These are phyloP conservation scores for Saccharomyces hybrid DNA, from an alignment of 1,139 yeast genomes.

Conservation along the genomic window DNA sequence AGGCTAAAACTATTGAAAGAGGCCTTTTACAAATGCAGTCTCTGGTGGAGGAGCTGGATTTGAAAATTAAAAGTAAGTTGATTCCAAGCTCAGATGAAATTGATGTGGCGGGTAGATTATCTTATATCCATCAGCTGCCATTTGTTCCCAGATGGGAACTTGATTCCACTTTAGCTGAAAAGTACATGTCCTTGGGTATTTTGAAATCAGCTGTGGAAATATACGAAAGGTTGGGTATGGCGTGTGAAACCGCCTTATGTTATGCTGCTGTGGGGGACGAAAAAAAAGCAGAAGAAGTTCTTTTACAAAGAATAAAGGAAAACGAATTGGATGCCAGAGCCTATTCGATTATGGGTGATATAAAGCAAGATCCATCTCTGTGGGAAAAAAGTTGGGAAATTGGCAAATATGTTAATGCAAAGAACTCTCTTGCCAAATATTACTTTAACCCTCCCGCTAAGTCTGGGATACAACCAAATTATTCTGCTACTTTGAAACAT, in stretches of 20 bases:
- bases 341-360: conserved; percentile 77
- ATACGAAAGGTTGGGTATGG: conserved; percentile 69
- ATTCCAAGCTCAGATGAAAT: conserved; percentile 47
- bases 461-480: conserved; percentile 47
- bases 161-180: conserved; percentile 79
- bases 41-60: conserved; percentile 81
- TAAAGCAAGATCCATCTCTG: conserved; percentile 62
- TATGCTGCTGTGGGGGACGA: conserved; percentile 81
- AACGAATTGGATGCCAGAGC: conserved; percentile 80
- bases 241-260: conserved; percentile 84
- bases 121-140: conserved; percentile 68
- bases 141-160: conserved; percentile 80
- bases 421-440: conserved; percentile 70
- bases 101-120: conserved; percentile 40
- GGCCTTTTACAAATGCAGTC: conserved; percentile 92
- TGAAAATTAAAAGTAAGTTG: conserved; percentile 53
- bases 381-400: conserved; percentile 89
- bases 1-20: conserved; percentile 84
- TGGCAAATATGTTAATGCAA: conserved; percentile 78
- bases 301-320: conserved; percentile 47
- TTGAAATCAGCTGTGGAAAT: conserved; percentile 84
- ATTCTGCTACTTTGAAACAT: conserved; percentile 53
- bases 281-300: conserved; percentile 53
- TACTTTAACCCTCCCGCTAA: conserved; percentile 58
- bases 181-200: conserved; percentile 80